Evolutionary conservation across 1,284 basidiomycete genomes (phyloP).

Genomic region (Schizopora paradoxa): DNA sequence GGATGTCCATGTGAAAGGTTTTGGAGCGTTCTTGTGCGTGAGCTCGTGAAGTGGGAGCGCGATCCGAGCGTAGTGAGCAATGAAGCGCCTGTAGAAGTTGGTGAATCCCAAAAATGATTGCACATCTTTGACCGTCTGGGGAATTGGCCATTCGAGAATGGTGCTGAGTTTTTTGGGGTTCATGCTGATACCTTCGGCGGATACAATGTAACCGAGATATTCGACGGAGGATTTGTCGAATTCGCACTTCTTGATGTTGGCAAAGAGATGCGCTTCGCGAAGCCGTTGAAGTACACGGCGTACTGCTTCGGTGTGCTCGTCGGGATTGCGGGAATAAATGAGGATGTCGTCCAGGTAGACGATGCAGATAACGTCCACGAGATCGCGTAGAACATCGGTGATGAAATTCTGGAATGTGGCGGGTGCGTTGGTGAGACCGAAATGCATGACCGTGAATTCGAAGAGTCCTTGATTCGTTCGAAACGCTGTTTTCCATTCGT

Average conservation of each 20-base stretch:
- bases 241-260: conserved; percentile 27
- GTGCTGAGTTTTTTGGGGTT: conserved; percentile 21
- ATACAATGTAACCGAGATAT: conserved; percentile 15
- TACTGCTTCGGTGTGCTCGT: conserved; percentile 19
- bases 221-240: conserved; percentile 21
- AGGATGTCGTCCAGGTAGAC: conserved; percentile 20
- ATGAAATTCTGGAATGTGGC: conserved; percentile 25
- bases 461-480: conserved; percentile 27
- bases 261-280: conserved; percentile 17
- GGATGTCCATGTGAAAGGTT: too few relatives aligned
- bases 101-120: conserved; percentile 22
- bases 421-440: conserved; percentile 36
- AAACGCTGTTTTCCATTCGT: conserved; percentile 32
- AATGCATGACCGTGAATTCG: conserved; percentile 31
- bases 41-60: conserved; percentile 1
- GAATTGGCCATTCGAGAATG: conserved; percentile 22
- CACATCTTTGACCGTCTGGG: conserved; percentile 17
- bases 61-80: conserved; percentile 13
- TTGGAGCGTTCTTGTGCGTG: too few relatives aligned
- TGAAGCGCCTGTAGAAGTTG: conserved; percentile 23
- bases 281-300: conserved; percentile 22
- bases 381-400: background rate
- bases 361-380: too few relatives aligned
- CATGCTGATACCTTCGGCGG: conserved; percentile 17
- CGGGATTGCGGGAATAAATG: conserved; percentile 3